These are phyloP conservation scores for Wickerhamiella dianesei DNA, from an alignment of 805 yeast species.

Conservation along the genomic window DNA sequence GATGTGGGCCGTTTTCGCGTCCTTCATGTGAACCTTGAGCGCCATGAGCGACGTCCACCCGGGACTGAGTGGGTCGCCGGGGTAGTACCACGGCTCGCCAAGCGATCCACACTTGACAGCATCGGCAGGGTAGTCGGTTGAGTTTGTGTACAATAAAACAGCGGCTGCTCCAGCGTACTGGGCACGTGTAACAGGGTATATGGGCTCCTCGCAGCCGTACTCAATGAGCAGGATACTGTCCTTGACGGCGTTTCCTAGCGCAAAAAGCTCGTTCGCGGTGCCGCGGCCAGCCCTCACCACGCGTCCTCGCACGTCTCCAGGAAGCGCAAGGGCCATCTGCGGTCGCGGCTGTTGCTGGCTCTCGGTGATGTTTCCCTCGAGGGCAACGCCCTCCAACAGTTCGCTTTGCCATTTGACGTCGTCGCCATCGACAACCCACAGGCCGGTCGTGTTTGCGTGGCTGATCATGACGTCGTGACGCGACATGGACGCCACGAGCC, in stretches of 20 bases:
- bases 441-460: conserved; percentile 39
- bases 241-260: conserved; percentile 25
- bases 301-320: conserved; percentile 41
- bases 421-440: conserved; percentile 19
- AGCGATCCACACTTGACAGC: conserved; percentile 35
- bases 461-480: conserved; percentile 43
- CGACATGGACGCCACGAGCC: conserved; percentile 28
- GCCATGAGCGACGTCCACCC: conserved; percentile 47
- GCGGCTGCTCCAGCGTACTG: conserved; percentile 46
- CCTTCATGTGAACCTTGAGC: conserved; percentile 30
- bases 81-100: conserved; percentile 37
- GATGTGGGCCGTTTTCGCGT: conserved; percentile 51
- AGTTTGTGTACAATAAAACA: conserved; percentile 42
- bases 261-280: conserved; percentile 36
- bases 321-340: conserved; percentile 42
- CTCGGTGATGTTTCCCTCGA: conserved; percentile 17
- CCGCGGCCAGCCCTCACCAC: conserved; percentile 62
- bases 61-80: conserved; percentile 73
- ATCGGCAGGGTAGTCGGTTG: conserved; percentile 27
- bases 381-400: conserved; percentile 24
- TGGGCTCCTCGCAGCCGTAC: conserved; percentile 40
- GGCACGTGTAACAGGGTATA: conserved; percentile 43
- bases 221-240: conserved; percentile 47
- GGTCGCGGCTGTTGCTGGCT: conserved; percentile 21
- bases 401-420: conserved; percentile 28